Conservation (phyloP, 345 rosid species). For the Crucihimalaya himalaica region DNA sequence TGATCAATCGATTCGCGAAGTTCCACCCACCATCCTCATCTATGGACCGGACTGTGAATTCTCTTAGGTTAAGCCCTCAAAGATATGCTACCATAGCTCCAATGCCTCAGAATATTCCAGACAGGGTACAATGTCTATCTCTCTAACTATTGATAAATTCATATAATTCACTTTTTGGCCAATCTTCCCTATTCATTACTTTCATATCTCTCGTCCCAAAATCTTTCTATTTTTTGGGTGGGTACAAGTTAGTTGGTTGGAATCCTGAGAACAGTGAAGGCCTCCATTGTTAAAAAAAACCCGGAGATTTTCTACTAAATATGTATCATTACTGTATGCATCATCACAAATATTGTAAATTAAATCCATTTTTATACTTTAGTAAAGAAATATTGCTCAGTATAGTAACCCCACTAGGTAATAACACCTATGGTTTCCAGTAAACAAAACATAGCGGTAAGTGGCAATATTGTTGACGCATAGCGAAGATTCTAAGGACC, state of each 20-base stretch:
- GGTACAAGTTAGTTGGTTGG: slow-evolving; percentile 30
- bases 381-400: slow-evolving; percentile 23
- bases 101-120: slow-evolving; percentile 86
- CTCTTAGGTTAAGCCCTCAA: slow-evolving; percentile 61
- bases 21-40: slow-evolving; percentile 70
- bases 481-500: background rate
- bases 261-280: slow-evolving; percentile 25
- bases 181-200: slow-evolving; percentile 24
- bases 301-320: slow-evolving; percentile 24
- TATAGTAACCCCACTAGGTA: slow-evolving; percentile 10
- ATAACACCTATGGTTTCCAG: background rate
- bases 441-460: too few species aligned
- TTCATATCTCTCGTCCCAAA: slow-evolving; percentile 6
- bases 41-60: slow-evolving; percentile 42
- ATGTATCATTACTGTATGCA: slow-evolving; percentile 28
- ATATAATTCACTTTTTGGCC: slow-evolving; percentile 35
- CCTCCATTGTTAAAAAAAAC: slow-evolving; percentile 17
- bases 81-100: slow-evolving; percentile 87
- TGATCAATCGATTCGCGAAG: slow-evolving; percentile 91
- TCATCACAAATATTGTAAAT: slow-evolving; percentile 25
- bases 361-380: slow-evolving; percentile 27
- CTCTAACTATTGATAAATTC: slow-evolving; percentile 64
- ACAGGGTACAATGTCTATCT: slow-evolving; percentile 85
- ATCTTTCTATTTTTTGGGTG: slow-evolving; percentile 23
- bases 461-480: background rate